Conservation (phyloP, 164 flowering plant genomes). For the Vitis amurensis region DNA sequence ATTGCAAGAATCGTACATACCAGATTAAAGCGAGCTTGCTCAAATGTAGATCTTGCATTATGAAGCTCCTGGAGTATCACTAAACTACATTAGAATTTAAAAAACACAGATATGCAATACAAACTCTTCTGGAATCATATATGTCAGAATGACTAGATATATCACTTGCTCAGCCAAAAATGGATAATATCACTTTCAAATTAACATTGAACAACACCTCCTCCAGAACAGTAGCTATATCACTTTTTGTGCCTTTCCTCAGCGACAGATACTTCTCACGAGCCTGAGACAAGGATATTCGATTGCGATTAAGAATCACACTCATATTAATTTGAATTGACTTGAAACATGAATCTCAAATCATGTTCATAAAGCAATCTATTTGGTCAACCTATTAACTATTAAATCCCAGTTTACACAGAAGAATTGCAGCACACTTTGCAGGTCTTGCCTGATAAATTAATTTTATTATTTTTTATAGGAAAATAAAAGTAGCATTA, state of each 20-base stretch:
- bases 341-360: neutral
- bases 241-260: constrained; percentile 67
- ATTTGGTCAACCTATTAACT: neutral
- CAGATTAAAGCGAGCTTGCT: constrained; percentile 95
- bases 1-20: constrained; percentile 32
- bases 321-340: too few relatives aligned
- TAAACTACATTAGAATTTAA: constrained; percentile 30
- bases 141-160: neutral
- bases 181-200: neutral
- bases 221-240: constrained; percentile 55
- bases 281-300: constrained; percentile 40
- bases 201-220: constrained; percentile 38
- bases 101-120: constrained; percentile 11
- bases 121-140: constrained; percentile 1
- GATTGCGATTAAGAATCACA: too few relatives aligned
- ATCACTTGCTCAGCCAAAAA: neutral
- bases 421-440: too few relatives aligned
- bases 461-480: too few relatives aligned
- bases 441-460: too few relatives aligned
- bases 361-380: neutral
- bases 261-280: constrained; percentile 73
- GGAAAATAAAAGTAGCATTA: too few relatives aligned
- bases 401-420: too few relatives aligned
- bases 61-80: constrained; percentile 80
- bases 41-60: constrained; percentile 82